Evolutionary conservation across 176 grass and related monocot species (phyloP), one percentile per base, ranked within the genome.

Genomic region (Themeda triandra): DNA sequence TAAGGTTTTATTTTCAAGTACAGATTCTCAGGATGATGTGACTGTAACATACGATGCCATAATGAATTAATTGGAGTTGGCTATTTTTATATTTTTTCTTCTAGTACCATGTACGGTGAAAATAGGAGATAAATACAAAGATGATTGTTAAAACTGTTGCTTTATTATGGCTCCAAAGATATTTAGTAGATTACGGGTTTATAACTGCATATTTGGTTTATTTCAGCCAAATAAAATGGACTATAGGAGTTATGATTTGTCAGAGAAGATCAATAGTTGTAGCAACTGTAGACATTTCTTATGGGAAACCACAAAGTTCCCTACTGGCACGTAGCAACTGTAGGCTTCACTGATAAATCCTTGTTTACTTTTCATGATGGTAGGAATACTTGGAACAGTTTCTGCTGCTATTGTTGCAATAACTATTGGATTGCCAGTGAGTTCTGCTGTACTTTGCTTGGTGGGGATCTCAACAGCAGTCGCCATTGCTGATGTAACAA

Each of bases 401-500:
- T 81, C 87, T 21, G 76, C 92, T 71, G 53, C 88, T 40, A 66
- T 73, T 12, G 82, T 98, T 67, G 88, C 90, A 11, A 48, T 86
- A 48, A 40, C 87, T 31, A 58, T 60, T 0, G 82, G 80, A 68
- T 80, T 98, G 58, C 87, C 88, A 14, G 77, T 93, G 64, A 83
- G 82, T 66, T 75, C 84, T 56, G 95, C 95, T 18, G 67, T 95
- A 77, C 64, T 94, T 65, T 94, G 90, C 76, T 85, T 98, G 40
- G 18, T 98, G 27, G 92, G 92, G 65, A 81, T 98, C 27, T 92
- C 90, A 59, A 90, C 91, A 18, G 84, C 82, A 17, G 85, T 94
- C 29, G 95, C 92, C 32, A 95, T 98, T 79, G 92, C 89, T 2
- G 92, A 98, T 82, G 92, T 95, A 37, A 98, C 90, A 12, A 95